Percentiles rank a stretch among this genome's conserved stretches.
These are phyloP conservation scores for Stagonosporopsis rhizophila DNA, from an alignment of 2,329 filamentous ascomycete genomes.

Conservation along the genomic window DNA sequence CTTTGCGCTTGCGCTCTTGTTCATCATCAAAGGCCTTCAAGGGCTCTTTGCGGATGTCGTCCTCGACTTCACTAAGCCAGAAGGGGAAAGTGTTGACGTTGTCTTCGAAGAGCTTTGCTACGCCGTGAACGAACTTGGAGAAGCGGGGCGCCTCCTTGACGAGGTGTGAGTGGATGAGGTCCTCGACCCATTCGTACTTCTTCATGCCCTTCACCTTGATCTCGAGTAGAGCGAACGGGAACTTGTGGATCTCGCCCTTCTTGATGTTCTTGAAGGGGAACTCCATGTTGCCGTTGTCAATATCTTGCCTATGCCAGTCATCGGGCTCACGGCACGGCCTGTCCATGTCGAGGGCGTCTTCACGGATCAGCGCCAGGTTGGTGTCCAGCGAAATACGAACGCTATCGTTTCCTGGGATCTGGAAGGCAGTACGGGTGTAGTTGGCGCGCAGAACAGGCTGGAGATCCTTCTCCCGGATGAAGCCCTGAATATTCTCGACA, in stretches of 20 bases:
- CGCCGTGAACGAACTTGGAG: constrained; percentile 95
- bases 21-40: constrained; percentile 90
- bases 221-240: constrained; percentile 89
- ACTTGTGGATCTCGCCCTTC: constrained; percentile 88
- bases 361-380: constrained; percentile 83
- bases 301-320: constrained; percentile 90
- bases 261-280: constrained; percentile 89
- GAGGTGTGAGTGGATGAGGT: constrained; percentile 90
- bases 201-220: constrained; percentile 81
- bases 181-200: constrained; percentile 84
- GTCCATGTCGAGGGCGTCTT: constrained; percentile 76
- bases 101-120: constrained; percentile 89
- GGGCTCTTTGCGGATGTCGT: constrained; percentile 92
- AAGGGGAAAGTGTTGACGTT: constrained; percentile 96
- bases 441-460: constrained; percentile 89
- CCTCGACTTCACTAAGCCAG: constrained; percentile 91
- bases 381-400: constrained; percentile 94
- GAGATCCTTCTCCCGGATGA: constrained; percentile 78
- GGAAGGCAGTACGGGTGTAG: constrained; percentile 93
- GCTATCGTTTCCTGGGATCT: constrained; percentile 90
- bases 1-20: constrained; percentile 80
- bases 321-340: constrained; percentile 88
- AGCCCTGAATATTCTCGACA: constrained; percentile 78
- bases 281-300: constrained; percentile 81
- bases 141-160: constrained; percentile 89